Evolutionary conservation across 179 eudicot genomes (phyloP).

Genomic region (Silene coronaria): DNA sequence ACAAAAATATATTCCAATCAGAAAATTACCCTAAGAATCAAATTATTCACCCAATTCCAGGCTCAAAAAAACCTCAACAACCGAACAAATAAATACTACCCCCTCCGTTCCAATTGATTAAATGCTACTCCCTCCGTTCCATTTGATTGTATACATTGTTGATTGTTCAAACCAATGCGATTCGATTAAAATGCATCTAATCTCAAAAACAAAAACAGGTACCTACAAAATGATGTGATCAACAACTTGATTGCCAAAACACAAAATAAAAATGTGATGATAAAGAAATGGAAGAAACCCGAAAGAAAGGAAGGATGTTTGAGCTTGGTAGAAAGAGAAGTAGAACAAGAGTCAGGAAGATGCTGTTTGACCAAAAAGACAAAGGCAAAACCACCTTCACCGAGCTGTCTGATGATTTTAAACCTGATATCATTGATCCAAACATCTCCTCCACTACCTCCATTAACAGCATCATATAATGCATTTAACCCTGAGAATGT

Average conservation of each 20-base stretch:
- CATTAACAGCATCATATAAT: constrained; percentile 74
- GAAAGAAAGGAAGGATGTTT: constrained; percentile 76
- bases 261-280: background rate
- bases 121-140: too few relatives aligned
- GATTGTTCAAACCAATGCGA: background rate
- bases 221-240: background rate
- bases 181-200: background rate
- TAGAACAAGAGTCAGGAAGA: constrained; percentile 41
- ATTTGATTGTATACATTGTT: too few relatives aligned
- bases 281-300: constrained; percentile 29
- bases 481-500: constrained; percentile 86
- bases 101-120: too few relatives aligned
- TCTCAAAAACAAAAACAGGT: background rate
- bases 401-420: constrained; percentile 68
- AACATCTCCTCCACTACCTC: constrained; percentile 83
- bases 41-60: too few relatives aligned
- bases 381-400: constrained; percentile 88
- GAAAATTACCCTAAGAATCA: background rate
- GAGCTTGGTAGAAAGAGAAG: constrained; percentile 51
- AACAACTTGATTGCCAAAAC: too few relatives aligned
- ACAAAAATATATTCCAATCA: too few relatives aligned
- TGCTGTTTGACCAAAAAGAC: constrained; percentile 87
- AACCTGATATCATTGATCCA: constrained; percentile 96
- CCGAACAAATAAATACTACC: background rate
- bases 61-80: background rate